Conservation (phyloP, 805 yeast genomes). For the Yarrowia sp. region DNA sequence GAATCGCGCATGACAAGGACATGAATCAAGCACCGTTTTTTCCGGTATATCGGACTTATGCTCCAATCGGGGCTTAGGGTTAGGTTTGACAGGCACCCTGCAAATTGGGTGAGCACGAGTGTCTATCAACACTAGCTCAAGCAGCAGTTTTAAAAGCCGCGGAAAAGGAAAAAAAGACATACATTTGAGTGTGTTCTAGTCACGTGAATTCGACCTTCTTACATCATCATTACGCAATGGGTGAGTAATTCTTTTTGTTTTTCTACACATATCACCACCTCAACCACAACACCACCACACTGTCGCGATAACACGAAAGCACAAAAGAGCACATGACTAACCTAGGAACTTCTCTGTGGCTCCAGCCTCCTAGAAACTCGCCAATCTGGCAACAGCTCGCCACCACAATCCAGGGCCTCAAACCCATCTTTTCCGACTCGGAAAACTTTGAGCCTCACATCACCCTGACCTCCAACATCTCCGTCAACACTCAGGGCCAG, state of each 20-base stretch:
- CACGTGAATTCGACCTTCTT: neutral
- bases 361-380: constrained; percentile 59
- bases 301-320: too few relatives aligned
- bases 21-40: neutral
- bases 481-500: constrained; percentile 50
- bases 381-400: constrained; percentile 54
- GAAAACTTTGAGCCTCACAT: constrained; percentile 72
- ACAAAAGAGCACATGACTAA: constrained; percentile 13
- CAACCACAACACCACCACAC: neutral
- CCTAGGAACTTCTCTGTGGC: constrained; percentile 65
- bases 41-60: constrained; percentile 2
- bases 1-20: neutral
- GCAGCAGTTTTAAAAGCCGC: constrained; percentile 15
- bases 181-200: neutral
- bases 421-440: constrained; percentile 69
- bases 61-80: neutral
- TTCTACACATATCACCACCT: neutral
- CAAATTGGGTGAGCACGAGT: neutral
- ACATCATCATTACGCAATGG: neutral
- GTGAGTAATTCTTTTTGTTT: neutral
- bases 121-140: constrained; percentile 2
- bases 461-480: constrained; percentile 64
- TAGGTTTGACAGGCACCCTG: neutral
- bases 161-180: neutral
- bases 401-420: constrained; percentile 60